Evolutionary conservation across 352 stramenopile genomes (phyloP).

Genomic region (Phytophthora citricola): DNA sequence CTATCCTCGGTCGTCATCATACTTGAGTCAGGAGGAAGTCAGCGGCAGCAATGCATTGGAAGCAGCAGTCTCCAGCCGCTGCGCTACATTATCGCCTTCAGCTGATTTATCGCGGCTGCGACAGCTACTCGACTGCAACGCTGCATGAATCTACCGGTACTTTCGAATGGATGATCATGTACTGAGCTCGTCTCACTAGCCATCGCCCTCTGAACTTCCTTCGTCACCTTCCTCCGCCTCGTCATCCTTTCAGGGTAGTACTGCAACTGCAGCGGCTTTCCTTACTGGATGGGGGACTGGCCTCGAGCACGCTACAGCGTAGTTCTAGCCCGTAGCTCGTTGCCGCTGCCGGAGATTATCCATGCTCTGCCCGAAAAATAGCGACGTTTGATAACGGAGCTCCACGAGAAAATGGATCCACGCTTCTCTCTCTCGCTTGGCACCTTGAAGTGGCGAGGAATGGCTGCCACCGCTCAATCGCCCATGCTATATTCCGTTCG

Average conservation of each 20-base stretch:
- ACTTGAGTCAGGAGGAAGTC: constrained; percentile 9
- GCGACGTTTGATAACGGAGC: constrained; percentile 11
- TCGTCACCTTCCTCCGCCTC: not conserved
- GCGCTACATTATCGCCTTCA: not conserved
- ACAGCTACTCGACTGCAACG: not conserved
- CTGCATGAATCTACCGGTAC: not conserved
- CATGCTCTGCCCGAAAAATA: constrained; percentile 1
- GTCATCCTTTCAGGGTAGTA: constrained; percentile 11
- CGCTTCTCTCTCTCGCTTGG: constrained; percentile 1
- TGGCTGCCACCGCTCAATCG: not conserved
- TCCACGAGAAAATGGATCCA: not conserved
- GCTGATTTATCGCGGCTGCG: constrained; percentile 22
- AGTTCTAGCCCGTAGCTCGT: not conserved
- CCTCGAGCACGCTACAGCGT: not conserved
- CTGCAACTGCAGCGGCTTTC: constrained; percentile 23
- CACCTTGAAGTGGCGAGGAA: constrained; percentile 18
- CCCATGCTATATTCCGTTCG: constrained; percentile 20
- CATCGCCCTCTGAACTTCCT: not conserved
- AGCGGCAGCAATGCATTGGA: not conserved
- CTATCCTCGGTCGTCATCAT: constrained; percentile 1
- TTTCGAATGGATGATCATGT: not conserved
- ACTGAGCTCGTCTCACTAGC: not conserved
- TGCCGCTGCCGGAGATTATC: not conserved
- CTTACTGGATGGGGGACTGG: constrained; percentile 5
- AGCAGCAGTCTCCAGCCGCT: not conserved